Evolutionary conservation across 768 basidiomycete genomes (phyloP).

Genomic region (Tricholoma terreum): DNA sequence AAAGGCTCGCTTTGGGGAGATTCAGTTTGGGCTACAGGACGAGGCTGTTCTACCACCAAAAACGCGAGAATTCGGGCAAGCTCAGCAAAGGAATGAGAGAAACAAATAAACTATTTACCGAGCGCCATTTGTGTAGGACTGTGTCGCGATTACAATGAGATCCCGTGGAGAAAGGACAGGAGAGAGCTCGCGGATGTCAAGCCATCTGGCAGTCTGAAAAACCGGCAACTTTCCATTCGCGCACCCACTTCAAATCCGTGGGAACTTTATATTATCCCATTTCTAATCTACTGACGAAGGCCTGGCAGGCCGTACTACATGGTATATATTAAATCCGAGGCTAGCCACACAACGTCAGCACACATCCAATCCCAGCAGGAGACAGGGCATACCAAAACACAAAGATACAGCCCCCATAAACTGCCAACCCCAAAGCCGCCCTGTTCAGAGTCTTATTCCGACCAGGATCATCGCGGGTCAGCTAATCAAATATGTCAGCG

Average conservation of each 20-base stretch:
- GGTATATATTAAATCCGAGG: conserved; percentile 77
- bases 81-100: conserved; percentile 10
- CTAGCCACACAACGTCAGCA: conserved; percentile 36
- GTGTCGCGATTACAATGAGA: neutral
- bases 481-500: conserved; percentile 32
- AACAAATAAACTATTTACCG: conserved; percentile 17
- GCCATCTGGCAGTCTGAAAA: conserved; percentile 24
- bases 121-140: conserved; percentile 15
- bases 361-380: neutral
- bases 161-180: conserved; percentile 5
- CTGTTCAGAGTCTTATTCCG: conserved; percentile 49
- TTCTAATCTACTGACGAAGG: conserved; percentile 17
- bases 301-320: conserved; percentile 40
- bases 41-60: conserved; percentile 10
- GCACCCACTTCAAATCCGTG: conserved; percentile 28
- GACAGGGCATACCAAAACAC: conserved; percentile 72
- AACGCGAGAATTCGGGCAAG: conserved; percentile 1
- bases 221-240: conserved; percentile 6
- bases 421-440: conserved; percentile 59
- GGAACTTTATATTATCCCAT: conserved; percentile 23
- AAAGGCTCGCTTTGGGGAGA: neutral
- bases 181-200: conserved; percentile 15
- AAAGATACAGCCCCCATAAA: conserved; percentile 79
- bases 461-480: conserved; percentile 65
- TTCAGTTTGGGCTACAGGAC: neutral